Base-by-base conservation (phyloP, 441 rosid species). In the Eruca vesicaria region DNA sequence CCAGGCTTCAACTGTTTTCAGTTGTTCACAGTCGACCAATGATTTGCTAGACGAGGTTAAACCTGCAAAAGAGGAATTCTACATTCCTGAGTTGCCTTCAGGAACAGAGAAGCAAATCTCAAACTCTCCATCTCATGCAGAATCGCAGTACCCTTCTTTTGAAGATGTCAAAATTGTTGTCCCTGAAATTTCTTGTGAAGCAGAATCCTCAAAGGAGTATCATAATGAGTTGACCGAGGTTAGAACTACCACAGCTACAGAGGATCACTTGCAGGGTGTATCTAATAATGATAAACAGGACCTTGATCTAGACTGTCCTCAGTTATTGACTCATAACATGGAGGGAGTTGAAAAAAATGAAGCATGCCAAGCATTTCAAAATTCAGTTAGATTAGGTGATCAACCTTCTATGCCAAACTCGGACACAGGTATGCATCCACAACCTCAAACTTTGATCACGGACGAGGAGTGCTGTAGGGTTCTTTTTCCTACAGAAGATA, bases 401-500 rank as follows among this genome's bases (percentile, higher is more conserved):
- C 79, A 86, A 80, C 66, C 86, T 79, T 73, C 87, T 55, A 28
- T 82, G 55, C 82, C 81, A 70, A 79, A 82, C 76, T 72, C 75
- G 68, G 81, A 71, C 45, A 67, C 72, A 29, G 60, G 69, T 72
- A 63, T 86, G 31, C 76, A 74, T 33, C 85, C 81, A 76, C 79
- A 82, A 72, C 90, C 87, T 63, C 83, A 85, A 29, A 76, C 86
- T 65, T 79, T 90, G 83, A 84, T 87, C 78, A 81, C 97, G 18
- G 97, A 96, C 78, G 98, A 89, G 76, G 98, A 92, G 82, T 92
- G 96, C 75, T 93, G 97, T 79, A 86, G 85, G 86, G 83, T 84
- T 78, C 85, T 93, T 72, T 92, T 93, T 63, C 83, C 90, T 63
- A 68, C 74, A 58, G 85, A 74, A 45, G 81, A 79, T 74, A 82